A percentile compares a stretch with the other conserved stretches of the same genome.
Evolutionary conservation across 1,284 basidiomycete species (phyloP).

Genomic region (Cutaneotrichosporon curvatum): DNA sequence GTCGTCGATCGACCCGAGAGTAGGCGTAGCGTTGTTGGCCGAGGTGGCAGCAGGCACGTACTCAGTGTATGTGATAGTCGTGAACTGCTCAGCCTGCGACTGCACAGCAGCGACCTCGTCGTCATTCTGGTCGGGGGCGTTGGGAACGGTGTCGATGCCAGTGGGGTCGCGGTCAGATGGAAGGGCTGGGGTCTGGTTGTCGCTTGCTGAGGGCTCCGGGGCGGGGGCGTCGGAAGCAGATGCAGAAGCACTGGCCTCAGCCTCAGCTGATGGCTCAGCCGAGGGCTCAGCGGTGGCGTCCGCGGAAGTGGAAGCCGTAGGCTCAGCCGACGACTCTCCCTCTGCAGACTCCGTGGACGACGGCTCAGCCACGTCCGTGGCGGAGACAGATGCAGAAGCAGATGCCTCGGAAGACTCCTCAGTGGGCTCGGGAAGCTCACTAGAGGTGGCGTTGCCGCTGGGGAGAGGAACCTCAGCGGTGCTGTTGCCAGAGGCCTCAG

Average conservation of each 20-base stretch:
- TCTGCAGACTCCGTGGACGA: background rate
- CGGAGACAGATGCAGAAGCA: background rate
- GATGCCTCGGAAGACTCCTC: background rate
- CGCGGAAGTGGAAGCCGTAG: conserved; percentile 6
- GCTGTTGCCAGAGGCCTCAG: conserved; percentile 1
- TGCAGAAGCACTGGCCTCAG: conserved; percentile 7
- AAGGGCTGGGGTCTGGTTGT: conserved; percentile 17
- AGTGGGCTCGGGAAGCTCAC: background rate
- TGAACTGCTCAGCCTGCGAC: conserved; percentile 23
- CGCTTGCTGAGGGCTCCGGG: too few species aligned
- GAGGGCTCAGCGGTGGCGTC: background rate
- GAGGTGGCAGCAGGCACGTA: conserved; percentile 21
- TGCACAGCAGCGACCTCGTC: conserved; percentile 26
- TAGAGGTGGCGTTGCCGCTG: background rate
- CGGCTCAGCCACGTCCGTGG: background rate
- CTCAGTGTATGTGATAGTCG: conserved; percentile 34
- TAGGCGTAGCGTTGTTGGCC: background rate
- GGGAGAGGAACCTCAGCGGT: background rate
- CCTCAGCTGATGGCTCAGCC: conserved; percentile 3
- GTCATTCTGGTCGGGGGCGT: conserved; percentile 21
- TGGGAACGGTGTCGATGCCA: conserved; percentile 30
- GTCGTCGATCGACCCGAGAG: conserved; percentile 7
- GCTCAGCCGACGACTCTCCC: background rate
- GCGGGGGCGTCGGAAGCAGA: background rate
- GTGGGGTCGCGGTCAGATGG: conserved; percentile 6